Evolutionary conservation across 345 rosid species (phyloP).

Genomic region (Schrenkiella parvula): DNA sequence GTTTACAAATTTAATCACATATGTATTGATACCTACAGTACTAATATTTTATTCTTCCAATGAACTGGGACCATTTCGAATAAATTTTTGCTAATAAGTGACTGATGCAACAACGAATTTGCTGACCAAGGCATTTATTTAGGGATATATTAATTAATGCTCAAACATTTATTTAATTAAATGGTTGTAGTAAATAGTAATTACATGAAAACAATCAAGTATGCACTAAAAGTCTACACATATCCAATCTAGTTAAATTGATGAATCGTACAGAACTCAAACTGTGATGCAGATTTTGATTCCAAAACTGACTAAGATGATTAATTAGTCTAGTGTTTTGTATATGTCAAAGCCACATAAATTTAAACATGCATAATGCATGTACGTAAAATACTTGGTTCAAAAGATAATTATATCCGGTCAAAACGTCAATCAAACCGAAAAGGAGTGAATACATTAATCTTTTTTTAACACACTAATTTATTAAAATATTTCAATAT

Average conservation of each 20-base stretch:
- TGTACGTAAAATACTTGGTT: not conserved
- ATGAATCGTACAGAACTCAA: not conserved
- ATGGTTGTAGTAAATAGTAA: not conserved
- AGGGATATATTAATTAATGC: not conserved
- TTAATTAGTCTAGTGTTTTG: not conserved
- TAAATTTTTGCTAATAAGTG: constrained; percentile 1
- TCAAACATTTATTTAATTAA: not conserved
- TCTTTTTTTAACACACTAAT: no score
- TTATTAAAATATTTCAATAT: no score
- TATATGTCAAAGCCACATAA: not conserved
- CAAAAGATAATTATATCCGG: not conserved
- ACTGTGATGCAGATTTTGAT: no score
- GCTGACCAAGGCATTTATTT: constrained; percentile 7
- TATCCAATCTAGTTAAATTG: not conserved
- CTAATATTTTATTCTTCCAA: constrained; percentile 10
- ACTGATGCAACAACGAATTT: constrained; percentile 5
- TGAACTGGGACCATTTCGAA: constrained; percentile 19
- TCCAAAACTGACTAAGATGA: not conserved
- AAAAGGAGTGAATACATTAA: not conserved
- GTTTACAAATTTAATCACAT: not conserved
- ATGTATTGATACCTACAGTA: not conserved
- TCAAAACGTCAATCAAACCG: not conserved
- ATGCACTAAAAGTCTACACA: no score
- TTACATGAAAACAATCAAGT: not conserved
- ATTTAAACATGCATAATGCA: not conserved